phyloP scores from a whole-genome alignment of 768 basidiomycete species.

The Mycena belliarum region DNA sequence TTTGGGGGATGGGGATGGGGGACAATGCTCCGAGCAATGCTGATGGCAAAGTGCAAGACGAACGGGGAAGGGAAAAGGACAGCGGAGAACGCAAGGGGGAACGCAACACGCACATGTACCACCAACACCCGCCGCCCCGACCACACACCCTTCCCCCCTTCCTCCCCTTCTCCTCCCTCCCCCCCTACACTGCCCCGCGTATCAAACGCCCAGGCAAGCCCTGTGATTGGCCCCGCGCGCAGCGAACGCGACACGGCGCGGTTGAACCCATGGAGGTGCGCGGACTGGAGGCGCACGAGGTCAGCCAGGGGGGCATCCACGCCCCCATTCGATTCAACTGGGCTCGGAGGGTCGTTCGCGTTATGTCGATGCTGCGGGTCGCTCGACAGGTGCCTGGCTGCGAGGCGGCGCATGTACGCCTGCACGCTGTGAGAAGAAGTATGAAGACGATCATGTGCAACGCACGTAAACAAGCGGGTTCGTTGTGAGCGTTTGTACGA shows the following conservation, averaged over 20 bases:
- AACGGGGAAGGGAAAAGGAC: too few relatives aligned
- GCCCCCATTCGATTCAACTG: too few relatives aligned
- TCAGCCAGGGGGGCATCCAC: slow-evolving; percentile 25
- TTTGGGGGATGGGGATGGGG: too few relatives aligned
- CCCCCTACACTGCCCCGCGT: too few relatives aligned
- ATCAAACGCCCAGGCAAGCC: slow-evolving; percentile 54
- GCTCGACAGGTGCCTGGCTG: not conserved
- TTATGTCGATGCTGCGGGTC: too few relatives aligned
- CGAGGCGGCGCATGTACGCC: slow-evolving; percentile 18
- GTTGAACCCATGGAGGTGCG: slow-evolving; percentile 74
- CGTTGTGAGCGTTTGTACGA: slow-evolving; percentile 67
- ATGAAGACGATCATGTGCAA: not conserved
- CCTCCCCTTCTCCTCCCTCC: slow-evolving; percentile 44
- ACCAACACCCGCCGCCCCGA: too few relatives aligned
- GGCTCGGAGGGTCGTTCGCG: too few relatives aligned
- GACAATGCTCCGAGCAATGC: too few relatives aligned
- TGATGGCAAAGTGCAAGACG: too few relatives aligned
- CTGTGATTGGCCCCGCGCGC: slow-evolving; percentile 71
- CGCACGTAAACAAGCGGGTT: slow-evolving; percentile 62
- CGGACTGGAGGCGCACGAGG: slow-evolving; percentile 79
- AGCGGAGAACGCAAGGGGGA: too few relatives aligned
- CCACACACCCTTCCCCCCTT: slow-evolving; percentile 46
- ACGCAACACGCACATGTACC: slow-evolving; percentile 50
- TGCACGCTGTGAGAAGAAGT: not conserved
- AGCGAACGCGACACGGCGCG: slow-evolving; percentile 76